Evolutionary conservation across 306 rosid genomes (phyloP), one percentile per base, ranked within the genome.

Genomic region (Rubus idaeus): DNA sequence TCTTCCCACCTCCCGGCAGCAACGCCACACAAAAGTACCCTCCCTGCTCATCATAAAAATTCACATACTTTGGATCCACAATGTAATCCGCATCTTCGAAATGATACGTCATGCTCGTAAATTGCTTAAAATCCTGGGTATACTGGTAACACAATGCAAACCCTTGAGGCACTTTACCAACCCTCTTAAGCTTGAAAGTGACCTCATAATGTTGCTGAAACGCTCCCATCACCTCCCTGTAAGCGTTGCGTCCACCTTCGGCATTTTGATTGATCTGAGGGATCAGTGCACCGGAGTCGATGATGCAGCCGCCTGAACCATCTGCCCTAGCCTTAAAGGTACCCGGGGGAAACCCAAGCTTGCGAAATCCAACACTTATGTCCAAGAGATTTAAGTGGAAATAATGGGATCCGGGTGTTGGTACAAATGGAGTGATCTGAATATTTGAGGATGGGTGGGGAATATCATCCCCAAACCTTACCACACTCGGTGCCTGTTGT

Each of bases 11-110:
- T 35, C 51, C 68, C 1, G 77, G 53, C 20, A 62, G 3, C 51
- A 81, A 61, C 4, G 77, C 52, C n/a, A 81, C 68, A 65, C 77
- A 81, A 5, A 81, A 81, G 44, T 70, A 70, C 8, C 65, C 44
- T 20, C 7, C 68, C 3, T 14, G 45, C 0, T 12, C 1, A 0
- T 61, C 39, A n/a, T 1, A 18, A 17, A 75, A 26, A 20, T 81
- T 51, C 20, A 44, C 42, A 50, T 55, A 61, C 12, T 64, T 14
- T 0, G 77, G 35, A 11, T 41, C 69, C 18, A 76, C 77, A 3
- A 11, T 55, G 2, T 70, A 63, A 70, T 81, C 68, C 16, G 69
- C 77, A 16, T 66, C 77, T 65, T 81, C 16, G 30, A 81, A 76
- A 71, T 81, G 84, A 18, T 60, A 76, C 0, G 80, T 76, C 69